phyloP scores from a whole-genome alignment of 306 rosid genomes.

The Ochetophila trinervis region DNA sequence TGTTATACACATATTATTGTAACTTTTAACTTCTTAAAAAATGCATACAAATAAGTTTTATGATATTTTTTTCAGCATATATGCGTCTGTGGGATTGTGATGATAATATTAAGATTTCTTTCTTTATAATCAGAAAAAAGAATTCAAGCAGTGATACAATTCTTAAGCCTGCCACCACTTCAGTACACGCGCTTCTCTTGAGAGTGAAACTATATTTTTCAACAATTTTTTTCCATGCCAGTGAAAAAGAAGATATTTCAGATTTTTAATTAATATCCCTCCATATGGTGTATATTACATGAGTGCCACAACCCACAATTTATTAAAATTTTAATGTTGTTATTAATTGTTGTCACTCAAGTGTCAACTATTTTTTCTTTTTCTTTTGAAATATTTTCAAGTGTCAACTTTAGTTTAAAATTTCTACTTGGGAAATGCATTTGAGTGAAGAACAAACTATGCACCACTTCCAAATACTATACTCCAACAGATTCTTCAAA shows the following conservation, averaged over 20 bases:
- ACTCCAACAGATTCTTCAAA: not conserved
- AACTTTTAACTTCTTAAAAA: too few species aligned
- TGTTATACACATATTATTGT: too few species aligned
- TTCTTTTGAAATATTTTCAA: too few species aligned
- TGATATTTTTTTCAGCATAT: too few species aligned
- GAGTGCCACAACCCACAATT: not conserved
- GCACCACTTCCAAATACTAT: not conserved
- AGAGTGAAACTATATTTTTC: not conserved
- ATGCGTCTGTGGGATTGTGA: too few species aligned
- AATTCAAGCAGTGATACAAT: too few species aligned
- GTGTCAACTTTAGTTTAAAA: not conserved
- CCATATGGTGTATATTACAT: not conserved
- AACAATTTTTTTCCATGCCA: not conserved
- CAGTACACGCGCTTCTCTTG: not conserved
- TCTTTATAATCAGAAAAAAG: too few species aligned
- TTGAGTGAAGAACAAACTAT: not conserved
- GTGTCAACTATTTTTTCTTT: too few species aligned
- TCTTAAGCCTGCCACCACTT: too few species aligned
- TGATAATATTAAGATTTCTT: too few species aligned
- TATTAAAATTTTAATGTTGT: not conserved
- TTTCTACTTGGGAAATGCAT: not conserved
- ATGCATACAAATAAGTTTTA: too few species aligned
- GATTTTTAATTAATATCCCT: conserved; percentile 8
- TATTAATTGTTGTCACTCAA: not conserved
- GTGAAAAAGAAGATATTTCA: not conserved